phyloP scores from a whole-genome alignment of 2,329 filamentous ascomycete genomes.

The Neurospora crassa region DNA sequence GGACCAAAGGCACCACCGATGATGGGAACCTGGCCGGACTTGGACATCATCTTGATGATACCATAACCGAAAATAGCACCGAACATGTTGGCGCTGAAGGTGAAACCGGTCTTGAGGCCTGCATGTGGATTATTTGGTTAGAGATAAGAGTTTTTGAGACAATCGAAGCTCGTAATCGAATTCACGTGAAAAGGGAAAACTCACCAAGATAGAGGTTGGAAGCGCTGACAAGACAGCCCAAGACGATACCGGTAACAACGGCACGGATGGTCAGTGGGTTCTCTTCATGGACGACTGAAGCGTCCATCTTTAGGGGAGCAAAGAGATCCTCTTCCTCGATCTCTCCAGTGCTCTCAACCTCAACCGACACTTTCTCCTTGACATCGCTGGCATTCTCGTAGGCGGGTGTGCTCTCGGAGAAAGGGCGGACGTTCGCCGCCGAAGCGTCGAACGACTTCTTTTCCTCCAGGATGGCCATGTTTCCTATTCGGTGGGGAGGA shows the following conservation, averaged over 20 bases:
- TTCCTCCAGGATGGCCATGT: slow-evolving; percentile 14
- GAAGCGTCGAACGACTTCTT: slow-evolving; percentile 13
- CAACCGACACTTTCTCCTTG: slow-evolving; percentile 20
- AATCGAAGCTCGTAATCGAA: not conserved
- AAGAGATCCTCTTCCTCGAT: slow-evolving; percentile 29
- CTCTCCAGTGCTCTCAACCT: slow-evolving; percentile 9
- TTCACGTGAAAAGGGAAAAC: slow-evolving; percentile 19
- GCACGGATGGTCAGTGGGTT: slow-evolving; percentile 43
- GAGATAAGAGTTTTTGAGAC: not conserved
- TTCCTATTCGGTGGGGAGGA: not conserved
- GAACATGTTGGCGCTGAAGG: slow-evolving; percentile 34
- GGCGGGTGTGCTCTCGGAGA: slow-evolving; percentile 17
- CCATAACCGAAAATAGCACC: slow-evolving; percentile 47
- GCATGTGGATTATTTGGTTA: not conserved
- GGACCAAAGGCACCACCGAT: slow-evolving; percentile 46
- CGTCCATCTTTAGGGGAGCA: slow-evolving; percentile 28
- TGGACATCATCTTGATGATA: slow-evolving; percentile 39
- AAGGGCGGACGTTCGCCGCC: slow-evolving; percentile 14
- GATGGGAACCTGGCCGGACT: slow-evolving; percentile 36
- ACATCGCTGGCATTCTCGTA: slow-evolving; percentile 13
- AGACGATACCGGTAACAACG: slow-evolving; percentile 39
- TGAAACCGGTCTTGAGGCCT: slow-evolving; percentile 38
- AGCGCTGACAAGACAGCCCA: slow-evolving; percentile 45
- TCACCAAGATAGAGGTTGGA: slow-evolving; percentile 49
- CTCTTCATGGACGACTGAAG: slow-evolving; percentile 21